These are phyloP conservation scores for Hydnomerulius pinastri DNA, from an alignment of 768 basidiomycete species.

Conservation along the genomic window DNA sequence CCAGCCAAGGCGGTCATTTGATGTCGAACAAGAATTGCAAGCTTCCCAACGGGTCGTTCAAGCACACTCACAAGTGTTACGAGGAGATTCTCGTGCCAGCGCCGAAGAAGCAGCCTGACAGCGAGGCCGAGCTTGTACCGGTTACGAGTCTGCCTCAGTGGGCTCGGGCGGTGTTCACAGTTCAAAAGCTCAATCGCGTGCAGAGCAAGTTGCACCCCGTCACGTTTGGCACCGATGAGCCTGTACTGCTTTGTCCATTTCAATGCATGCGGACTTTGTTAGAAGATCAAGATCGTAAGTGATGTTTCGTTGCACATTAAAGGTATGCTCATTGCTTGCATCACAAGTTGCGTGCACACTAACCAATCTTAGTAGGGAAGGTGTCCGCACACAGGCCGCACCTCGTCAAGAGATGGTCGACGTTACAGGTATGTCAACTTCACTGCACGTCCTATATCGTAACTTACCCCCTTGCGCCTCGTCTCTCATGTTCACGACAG, in stretches of 20 bases:
- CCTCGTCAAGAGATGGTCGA: no score
- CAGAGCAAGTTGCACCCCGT: constrained; percentile 93
- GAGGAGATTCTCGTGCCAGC: constrained; percentile 98
- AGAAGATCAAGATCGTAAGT: no score
- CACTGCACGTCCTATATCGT: no score
- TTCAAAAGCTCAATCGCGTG: constrained; percentile 81
- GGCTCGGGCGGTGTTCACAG: constrained; percentile 86
- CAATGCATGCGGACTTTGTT: no score
- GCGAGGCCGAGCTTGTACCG: constrained; percentile 69
- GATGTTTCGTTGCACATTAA: no score
- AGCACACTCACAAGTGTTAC: constrained; percentile 93
- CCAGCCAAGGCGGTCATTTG: constrained; percentile 91
- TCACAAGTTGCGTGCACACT: no score
- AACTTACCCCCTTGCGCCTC: no score
- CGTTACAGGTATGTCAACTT: no score
- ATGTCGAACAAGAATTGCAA: constrained; percentile 99
- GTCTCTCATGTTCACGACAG: no score
- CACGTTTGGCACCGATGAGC: constrained; percentile 94
- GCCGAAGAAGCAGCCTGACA: constrained; percentile 73
- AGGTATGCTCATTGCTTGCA: no score
- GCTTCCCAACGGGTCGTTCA: constrained; percentile 96
- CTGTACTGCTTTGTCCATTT: constrained; percentile 92
- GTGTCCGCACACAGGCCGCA: no score
- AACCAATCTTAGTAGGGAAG: no score
- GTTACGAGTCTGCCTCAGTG: constrained; percentile 77